A percentile compares a stretch with the other conserved stretches of the same genome.
phyloP scores from a whole-genome alignment of 2,329 filamentous ascomycete genomes.

The Atkinsonella hypoxylon region DNA sequence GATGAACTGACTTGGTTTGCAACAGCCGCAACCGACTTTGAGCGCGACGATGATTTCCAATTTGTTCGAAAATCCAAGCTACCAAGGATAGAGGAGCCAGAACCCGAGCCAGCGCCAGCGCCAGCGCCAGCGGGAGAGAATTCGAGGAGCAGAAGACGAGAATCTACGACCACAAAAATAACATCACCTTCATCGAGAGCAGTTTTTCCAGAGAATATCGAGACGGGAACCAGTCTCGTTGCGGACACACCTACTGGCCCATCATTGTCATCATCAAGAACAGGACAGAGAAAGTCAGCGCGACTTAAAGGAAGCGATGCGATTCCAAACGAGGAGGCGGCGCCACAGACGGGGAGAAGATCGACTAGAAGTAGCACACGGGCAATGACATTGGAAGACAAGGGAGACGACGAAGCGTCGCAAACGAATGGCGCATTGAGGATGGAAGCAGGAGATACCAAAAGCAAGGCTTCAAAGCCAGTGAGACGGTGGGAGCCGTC shows the following conservation, averaged over 20 bases:
- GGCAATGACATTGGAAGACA: slow-evolving; percentile 25
- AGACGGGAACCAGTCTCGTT: background rate
- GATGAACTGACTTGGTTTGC: background rate
- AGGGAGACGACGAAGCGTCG: slow-evolving; percentile 15
- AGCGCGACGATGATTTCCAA: slow-evolving; percentile 66
- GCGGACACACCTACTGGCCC: slow-evolving; percentile 5
- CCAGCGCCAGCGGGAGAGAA: slow-evolving; percentile 25
- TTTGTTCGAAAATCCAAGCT: slow-evolving; percentile 59
- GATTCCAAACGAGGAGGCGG: slow-evolving; percentile 25
- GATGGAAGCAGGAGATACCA: slow-evolving; percentile 9
- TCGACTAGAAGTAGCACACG: slow-evolving; percentile 32
- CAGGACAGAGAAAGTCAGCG: slow-evolving; percentile 19
- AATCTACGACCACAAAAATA: background rate
- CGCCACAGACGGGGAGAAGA: slow-evolving; percentile 25
- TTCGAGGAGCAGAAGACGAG: background rate
- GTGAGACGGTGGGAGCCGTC: slow-evolving; percentile 8
- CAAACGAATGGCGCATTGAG: slow-evolving; percentile 18
- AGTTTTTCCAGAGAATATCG: slow-evolving; percentile 11
- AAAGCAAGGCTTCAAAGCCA: slow-evolving; percentile 11
- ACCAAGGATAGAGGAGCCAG: slow-evolving; percentile 43
- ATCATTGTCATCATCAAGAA: slow-evolving; percentile 10
- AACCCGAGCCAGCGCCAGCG: slow-evolving; percentile 17
- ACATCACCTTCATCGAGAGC: background rate
- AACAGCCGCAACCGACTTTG: slow-evolving; percentile 37
- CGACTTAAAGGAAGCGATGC: slow-evolving; percentile 29